Base-by-base conservation (phyloP, 768 basidiomycete genomes). In the Leccinum longicurvipes region DNA sequence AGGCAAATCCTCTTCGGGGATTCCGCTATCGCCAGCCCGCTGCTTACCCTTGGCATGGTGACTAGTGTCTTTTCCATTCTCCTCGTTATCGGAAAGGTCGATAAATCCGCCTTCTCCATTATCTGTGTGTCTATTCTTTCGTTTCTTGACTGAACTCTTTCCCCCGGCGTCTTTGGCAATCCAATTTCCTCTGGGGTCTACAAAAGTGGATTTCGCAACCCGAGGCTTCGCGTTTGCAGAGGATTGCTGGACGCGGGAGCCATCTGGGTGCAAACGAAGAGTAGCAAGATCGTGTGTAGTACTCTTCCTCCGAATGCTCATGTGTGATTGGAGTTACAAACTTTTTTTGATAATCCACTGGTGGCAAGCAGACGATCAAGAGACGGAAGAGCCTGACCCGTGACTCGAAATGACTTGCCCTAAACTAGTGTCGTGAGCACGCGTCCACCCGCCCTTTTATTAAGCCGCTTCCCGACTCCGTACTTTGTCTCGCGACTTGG, bases 101-200 rank as follows among this genome's bases (percentile, higher is more conserved):
- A 61, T 61, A 42, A 45, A 60, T 8, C 71, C 65, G 19, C 53
- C 64, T 27, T 68, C 70, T 3, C 51, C 64, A 6, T 67, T 71
- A 4, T 67, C 63, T 31, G 63, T 59, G 21, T 15, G 64, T 27
- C 51, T 54, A 50, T 32, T 68, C 60, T 59, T 75, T 54, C 73
- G 74, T 62, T 63, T 72, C 61, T 71, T 73, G 63, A 82, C 74
- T 3, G 63, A 74, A 7, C 65, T 70, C 29, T 69, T 66, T 2
- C 87, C 86, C 17, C 80, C 85, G 2, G 86, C 87, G 63, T 89
- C 85, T 31, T 66, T 73, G 10, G 87, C 87, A 21, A 86, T 78
- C 83, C 85, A 87, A 57, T 85, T 85, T 12, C 81, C 83, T 47
- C 80, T 76, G 2, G 73, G 53, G 66, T 83, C 80, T 50, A 74